phyloP scores from a whole-genome alignment of 164 flowering plant genomes.

The Vitis rupestris region DNA sequence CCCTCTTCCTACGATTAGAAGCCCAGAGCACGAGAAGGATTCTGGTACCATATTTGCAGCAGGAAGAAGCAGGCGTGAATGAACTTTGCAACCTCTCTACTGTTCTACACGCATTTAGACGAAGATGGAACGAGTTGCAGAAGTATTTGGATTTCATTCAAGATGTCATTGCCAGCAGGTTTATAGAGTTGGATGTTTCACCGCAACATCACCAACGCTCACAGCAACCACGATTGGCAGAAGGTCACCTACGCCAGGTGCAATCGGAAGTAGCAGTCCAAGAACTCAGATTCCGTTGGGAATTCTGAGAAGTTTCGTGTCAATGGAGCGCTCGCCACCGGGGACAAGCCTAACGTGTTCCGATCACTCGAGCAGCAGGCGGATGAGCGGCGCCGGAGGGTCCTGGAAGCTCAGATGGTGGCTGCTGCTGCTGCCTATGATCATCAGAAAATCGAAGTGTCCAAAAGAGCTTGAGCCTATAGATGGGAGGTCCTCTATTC shows the following conservation, averaged over 20 bases:
- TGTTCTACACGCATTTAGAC: slow-evolving; percentile 30
- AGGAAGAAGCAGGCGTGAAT: too few relatives aligned
- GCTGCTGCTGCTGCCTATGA: slow-evolving; percentile 31
- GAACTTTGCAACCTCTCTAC: slow-evolving; percentile 32
- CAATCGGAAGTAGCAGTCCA: slow-evolving; percentile 31
- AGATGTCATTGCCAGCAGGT: slow-evolving; percentile 13
- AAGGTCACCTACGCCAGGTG: slow-evolving; percentile 71
- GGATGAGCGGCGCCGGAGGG: slow-evolving; percentile 47
- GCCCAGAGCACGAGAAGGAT: too few relatives aligned
- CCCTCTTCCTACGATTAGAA: too few relatives aligned
- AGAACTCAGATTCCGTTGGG: slow-evolving; percentile 9
- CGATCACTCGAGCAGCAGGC: slow-evolving; percentile 46
- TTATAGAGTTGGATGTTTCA: neutral
- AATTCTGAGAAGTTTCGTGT: neutral
- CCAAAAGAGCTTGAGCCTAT: slow-evolving; percentile 87
- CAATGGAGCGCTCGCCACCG: slow-evolving; percentile 21
- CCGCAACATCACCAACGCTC: neutral
- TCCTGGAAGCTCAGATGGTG: slow-evolving; percentile 36
- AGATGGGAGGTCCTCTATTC: slow-evolving; percentile 50
- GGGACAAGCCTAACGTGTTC: slow-evolving; percentile 35
- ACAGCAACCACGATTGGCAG: slow-evolving; percentile 78
- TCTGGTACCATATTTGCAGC: too few relatives aligned
- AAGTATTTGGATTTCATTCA: slow-evolving; percentile 43
- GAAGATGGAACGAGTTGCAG: slow-evolving; percentile 39
- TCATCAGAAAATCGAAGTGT: slow-evolving; percentile 72